Conservation (phyloP, 106 monocot species). For the Apostasia ramifera region DNA sequence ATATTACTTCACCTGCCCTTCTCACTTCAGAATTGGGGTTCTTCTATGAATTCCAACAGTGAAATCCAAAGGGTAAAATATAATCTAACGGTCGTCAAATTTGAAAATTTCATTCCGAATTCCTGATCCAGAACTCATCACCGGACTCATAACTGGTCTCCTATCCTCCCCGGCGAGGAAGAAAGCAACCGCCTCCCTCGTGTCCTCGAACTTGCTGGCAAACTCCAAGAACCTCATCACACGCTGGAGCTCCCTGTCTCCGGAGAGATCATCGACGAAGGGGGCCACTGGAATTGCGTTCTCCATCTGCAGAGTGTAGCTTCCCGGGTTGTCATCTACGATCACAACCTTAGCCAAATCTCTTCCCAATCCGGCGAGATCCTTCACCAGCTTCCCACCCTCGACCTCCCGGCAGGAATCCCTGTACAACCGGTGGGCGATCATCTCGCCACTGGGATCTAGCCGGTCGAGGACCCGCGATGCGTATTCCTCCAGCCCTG, state of each 20-base stretch:
- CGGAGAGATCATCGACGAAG: slow-evolving; percentile 32
- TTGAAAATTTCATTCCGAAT: no score
- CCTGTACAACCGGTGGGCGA: slow-evolving; percentile 73
- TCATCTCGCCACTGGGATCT: slow-evolving; percentile 39
- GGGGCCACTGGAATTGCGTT: slow-evolving; percentile 59
- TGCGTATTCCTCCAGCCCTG: slow-evolving; percentile 69
- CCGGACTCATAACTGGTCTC: no score
- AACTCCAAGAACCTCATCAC: slow-evolving; percentile 46
- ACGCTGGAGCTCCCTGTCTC: slow-evolving; percentile 57
- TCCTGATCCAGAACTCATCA: no score
- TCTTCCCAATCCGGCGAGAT: slow-evolving; percentile 48
- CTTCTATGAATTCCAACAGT: no score
- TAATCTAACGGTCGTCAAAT: no score
- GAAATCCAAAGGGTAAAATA: no score
- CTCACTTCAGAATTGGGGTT: no score
- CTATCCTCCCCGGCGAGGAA: background rate
- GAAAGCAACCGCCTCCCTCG: slow-evolving; percentile 34
- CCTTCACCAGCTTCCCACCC: slow-evolving; percentile 57
- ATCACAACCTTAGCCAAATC: slow-evolving; percentile 43
- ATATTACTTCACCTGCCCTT: no score
- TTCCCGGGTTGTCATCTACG: slow-evolving; percentile 77
- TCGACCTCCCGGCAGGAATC: slow-evolving; percentile 54
- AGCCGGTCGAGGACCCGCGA: slow-evolving; percentile 68
- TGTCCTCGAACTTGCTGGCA: slow-evolving; percentile 38
- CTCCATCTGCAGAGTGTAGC: slow-evolving; percentile 52